A percentile compares a stretch with the other conserved stretches of the same genome.
phyloP scores from a whole-genome alignment of 2,329 filamentous ascomycete genomes.

The Piedraia hortae region DNA sequence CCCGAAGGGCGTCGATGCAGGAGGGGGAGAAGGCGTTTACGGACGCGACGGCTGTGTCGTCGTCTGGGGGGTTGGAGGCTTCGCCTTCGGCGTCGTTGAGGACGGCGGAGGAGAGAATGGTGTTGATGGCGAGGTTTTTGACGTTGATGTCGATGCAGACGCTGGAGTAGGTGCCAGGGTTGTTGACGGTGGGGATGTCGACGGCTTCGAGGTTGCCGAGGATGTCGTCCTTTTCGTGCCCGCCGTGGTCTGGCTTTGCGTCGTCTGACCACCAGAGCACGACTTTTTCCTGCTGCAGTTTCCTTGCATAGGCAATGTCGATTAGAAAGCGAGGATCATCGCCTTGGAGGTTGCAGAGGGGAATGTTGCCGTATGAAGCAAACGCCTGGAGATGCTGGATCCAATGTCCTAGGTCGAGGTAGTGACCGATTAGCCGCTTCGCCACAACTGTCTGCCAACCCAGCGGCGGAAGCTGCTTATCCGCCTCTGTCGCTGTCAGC shows the following conservation, averaged over 20 bases:
- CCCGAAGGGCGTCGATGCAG: conserved; percentile 66
- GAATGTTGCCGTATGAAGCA: conserved; percentile 76
- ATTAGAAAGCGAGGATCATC: conserved; percentile 90
- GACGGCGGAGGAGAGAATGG: conserved; percentile 80
- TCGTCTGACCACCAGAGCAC: conserved; percentile 90
- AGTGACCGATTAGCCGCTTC: conserved; percentile 63
- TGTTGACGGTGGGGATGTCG: conserved; percentile 80
- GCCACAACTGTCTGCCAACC: conserved; percentile 84
- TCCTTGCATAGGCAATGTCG: conserved; percentile 76
- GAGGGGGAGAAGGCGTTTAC: conserved; percentile 85
- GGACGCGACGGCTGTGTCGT: conserved; percentile 44
- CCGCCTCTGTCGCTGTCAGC: conserved; percentile 54
- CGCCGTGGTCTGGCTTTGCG: conserved; percentile 75
- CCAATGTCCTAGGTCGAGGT: conserved; percentile 81
- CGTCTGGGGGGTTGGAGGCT: conserved; percentile 28
- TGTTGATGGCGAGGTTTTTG: conserved; percentile 89
- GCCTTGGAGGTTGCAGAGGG: conserved; percentile 78
- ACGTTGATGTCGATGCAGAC: conserved; percentile 91
- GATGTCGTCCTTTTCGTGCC: conserved; percentile 81
- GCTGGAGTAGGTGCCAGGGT: conserved; percentile 75
- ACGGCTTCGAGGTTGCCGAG: conserved; percentile 52
- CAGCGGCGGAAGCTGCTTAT: conserved; percentile 68
- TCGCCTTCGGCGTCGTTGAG: conserved; percentile 80
- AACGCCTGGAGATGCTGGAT: conserved; percentile 66
- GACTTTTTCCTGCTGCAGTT: conserved; percentile 71